Evolutionary conservation across 768 basidiomycete species (phyloP), one percentile per base, ranked within the genome.

Genomic region (Exidia glandulosa): DNA sequence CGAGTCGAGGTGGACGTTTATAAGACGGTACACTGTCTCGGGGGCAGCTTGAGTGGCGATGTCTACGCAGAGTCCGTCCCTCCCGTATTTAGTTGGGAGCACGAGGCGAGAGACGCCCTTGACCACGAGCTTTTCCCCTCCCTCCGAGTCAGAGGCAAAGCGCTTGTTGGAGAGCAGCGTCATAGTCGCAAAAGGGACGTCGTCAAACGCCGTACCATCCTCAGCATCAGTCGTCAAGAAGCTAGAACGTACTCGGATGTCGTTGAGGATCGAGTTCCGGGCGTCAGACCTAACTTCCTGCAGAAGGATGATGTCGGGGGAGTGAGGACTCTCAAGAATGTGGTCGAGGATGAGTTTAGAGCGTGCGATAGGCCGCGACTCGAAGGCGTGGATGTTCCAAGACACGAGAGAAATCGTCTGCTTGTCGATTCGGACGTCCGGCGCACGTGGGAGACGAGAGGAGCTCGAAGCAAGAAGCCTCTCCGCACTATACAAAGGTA

Each of bases 1-100:
- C 1, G 70, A 69, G 57, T 71, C 69, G 61, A 77, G 73, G 60
- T 74, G 75, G 5, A 75, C 72, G 65, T 75, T 74, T 67, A 74
- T 33, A 67, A 76, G 70, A 66, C 74, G 73, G 3, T 64, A 64
- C 41, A 65, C 60, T 56, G 65, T 62, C 52, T 34, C 54, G 5
- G 62, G 41, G 58, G 32, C 61, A 13, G 69, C 65, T 33, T 64
- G 50, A 48, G 65, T 41, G 32, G 59, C 9, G 64, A 76, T 68
- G 59, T 76, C 66, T 58, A 77, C 70, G 58, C 25, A 75, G 57
- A 76, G 72, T 63, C 65, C 75, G 65, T 70, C 65, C 66, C 75
- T 73, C 62, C 61, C 34, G 63, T 72, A 74, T 66, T 60, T 71
- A 72, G 75, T 75, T 1, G 72, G 72, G 23, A 75, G 73, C 2